phyloP scores from a whole-genome alignment of 2,329 filamentous ascomycete species.

The Corynespora cassiicola region DNA sequence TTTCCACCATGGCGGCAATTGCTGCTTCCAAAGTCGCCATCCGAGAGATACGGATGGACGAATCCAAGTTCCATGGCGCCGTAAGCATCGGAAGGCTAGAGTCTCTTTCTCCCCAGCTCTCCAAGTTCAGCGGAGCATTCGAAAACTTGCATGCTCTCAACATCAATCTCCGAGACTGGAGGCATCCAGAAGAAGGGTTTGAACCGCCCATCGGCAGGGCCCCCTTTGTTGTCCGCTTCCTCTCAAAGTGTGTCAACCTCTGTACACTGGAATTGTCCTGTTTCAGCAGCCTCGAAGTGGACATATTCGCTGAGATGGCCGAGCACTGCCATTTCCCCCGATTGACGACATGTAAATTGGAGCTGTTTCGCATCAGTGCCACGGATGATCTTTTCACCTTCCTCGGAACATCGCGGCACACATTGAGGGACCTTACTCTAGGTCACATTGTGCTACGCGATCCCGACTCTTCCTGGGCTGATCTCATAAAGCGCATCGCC shows the following conservation, averaged over 20 bases:
- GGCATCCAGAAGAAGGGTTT: slow-evolving; percentile 29
- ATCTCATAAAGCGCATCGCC: slow-evolving; percentile 18
- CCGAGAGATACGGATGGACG: slow-evolving; percentile 10
- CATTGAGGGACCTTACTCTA: slow-evolving; percentile 19
- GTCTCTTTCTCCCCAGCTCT: slow-evolving; percentile 19
- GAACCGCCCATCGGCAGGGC: slow-evolving; percentile 19
- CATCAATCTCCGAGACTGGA: slow-evolving; percentile 36
- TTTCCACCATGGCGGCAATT: slow-evolving; percentile 28
- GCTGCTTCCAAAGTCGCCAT: slow-evolving; percentile 16
- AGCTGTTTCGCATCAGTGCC: slow-evolving; percentile 20
- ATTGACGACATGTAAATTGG: slow-evolving; percentile 21
- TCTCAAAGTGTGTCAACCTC: slow-evolving; percentile 28
- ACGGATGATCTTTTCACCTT: slow-evolving; percentile 19
- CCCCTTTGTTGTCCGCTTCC: slow-evolving; percentile 35
- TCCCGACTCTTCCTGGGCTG: slow-evolving; percentile 14
- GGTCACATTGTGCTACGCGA: slow-evolving; percentile 19
- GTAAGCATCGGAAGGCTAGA: slow-evolving; percentile 28
- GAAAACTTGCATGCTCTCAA: slow-evolving; percentile 16
- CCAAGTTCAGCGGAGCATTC: slow-evolving; percentile 15
- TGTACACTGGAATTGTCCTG: slow-evolving; percentile 24
- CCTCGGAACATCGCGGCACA: slow-evolving; percentile 11
- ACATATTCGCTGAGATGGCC: slow-evolving; percentile 31
- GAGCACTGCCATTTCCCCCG: slow-evolving; percentile 21
- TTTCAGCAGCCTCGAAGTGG: slow-evolving; percentile 27
- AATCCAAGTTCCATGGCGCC: slow-evolving; percentile 15